Percentiles rank a stretch among this genome's conserved stretches.
Evolutionary conservation across 2,329 filamentous ascomycete species (phyloP).

Genomic region (Hypoxylon sp.): DNA sequence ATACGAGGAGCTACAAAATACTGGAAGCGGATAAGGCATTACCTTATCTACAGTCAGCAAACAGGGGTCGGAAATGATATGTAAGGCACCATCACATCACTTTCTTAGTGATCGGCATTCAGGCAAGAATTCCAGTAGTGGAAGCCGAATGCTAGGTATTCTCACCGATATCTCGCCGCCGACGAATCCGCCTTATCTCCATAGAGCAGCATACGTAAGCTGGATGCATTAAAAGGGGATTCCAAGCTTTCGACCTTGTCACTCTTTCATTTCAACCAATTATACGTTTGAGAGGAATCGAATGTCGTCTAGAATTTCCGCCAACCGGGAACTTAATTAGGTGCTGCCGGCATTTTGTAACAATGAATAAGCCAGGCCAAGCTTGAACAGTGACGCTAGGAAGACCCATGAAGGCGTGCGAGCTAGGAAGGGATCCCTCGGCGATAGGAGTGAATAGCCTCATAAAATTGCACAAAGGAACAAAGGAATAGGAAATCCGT

Average conservation of each 20-base stretch:
- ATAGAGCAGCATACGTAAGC: not conserved
- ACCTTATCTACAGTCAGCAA: slow-evolving; percentile 7
- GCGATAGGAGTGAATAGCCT: not conserved
- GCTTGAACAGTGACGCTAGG: slow-evolving; percentile 27
- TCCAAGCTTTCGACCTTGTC: slow-evolving; percentile 11
- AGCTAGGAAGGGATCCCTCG: slow-evolving; percentile 22
- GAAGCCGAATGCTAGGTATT: not conserved
- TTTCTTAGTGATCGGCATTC: slow-evolving; percentile 23
- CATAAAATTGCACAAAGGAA: not conserved
- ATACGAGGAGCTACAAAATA: not conserved
- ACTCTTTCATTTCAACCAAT: slow-evolving; percentile 11
- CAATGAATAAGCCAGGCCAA: slow-evolving; percentile 10
- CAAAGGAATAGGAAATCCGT: not conserved
- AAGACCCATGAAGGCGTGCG: slow-evolving; percentile 31
- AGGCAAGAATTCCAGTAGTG: slow-evolving; percentile 1
- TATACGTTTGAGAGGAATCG: slow-evolving; percentile 2
- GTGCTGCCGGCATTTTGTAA: not conserved
- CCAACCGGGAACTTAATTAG: slow-evolving; percentile 16
- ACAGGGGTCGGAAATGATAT: slow-evolving; percentile 37
- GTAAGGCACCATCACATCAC: slow-evolving; percentile 34
- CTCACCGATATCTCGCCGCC: slow-evolving; percentile 6
- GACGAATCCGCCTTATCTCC: slow-evolving; percentile 22
- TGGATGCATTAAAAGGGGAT: not conserved
- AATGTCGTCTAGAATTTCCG: not conserved
- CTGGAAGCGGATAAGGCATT: slow-evolving; percentile 4